Evolutionary conservation across 2,329 filamentous ascomycete genomes (phyloP).

Genomic region (Aspergillus jensenii): DNA sequence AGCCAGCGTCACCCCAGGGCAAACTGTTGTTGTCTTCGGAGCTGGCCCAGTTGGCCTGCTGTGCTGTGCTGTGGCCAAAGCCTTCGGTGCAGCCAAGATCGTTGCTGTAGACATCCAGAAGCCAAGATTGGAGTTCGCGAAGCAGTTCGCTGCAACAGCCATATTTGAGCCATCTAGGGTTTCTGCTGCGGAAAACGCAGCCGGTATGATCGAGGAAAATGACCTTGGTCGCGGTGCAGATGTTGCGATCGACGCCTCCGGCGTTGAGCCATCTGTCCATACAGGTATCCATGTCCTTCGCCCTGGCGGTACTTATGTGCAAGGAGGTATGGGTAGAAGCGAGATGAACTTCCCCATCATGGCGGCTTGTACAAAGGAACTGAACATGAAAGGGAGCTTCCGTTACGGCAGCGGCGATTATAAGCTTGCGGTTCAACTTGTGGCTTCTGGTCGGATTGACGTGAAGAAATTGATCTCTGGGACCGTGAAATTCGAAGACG

Average conservation of each 20-base stretch:
- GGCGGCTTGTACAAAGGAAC: conserved; percentile 84
- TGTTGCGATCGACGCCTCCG: conserved; percentile 76
- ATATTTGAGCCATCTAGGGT: conserved; percentile 63
- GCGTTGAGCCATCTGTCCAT: conserved; percentile 77
- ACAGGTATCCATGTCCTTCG: conserved; percentile 69
- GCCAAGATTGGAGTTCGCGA: conserved; percentile 75
- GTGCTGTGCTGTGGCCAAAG: conserved; percentile 79
- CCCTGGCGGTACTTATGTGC: conserved; percentile 73
- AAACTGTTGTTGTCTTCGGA: conserved; percentile 80
- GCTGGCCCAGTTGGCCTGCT: conserved; percentile 85
- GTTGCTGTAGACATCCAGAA: conserved; percentile 87
- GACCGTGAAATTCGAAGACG: conserved; percentile 75
- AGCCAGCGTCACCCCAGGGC: conserved; percentile 69
- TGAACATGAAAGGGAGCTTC: conserved; percentile 84
- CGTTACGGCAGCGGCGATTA: conserved; percentile 89
- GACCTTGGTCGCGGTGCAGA: conserved; percentile 69
- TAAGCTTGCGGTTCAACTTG: conserved; percentile 74
- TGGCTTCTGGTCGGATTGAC: conserved; percentile 67
- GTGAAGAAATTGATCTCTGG: conserved; percentile 78
- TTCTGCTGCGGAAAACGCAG: conserved; percentile 70
- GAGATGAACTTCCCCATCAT: conserved; percentile 92
- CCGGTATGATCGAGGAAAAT: conserved; percentile 62
- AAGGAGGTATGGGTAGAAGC: conserved; percentile 84
- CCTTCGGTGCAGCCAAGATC: conserved; percentile 81
- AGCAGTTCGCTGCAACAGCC: conserved; percentile 59